Percentiles rank a stretch among this genome's conserved stretches.
These are phyloP conservation scores for Kurtzmaniella quercitrusa DNA, from an alignment of 1,139 yeast species.

Conservation along the genomic window DNA sequence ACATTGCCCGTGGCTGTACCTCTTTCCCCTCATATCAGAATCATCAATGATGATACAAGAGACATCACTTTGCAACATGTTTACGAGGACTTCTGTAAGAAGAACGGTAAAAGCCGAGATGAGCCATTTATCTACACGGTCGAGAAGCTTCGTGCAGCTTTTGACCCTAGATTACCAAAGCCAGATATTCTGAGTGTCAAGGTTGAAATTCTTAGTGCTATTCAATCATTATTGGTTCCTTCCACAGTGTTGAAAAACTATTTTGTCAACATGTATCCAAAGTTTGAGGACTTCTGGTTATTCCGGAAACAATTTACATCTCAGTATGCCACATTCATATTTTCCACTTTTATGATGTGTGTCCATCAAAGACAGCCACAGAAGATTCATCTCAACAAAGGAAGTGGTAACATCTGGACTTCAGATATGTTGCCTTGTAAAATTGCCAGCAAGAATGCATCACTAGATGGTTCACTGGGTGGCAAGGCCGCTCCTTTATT, in stretches of 20 bases:
- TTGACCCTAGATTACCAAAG: slow-evolving; percentile 87
- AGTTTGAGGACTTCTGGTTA: slow-evolving; percentile 94
- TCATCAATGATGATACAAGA: slow-evolving; percentile 78
- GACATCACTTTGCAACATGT: slow-evolving; percentile 80
- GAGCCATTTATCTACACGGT: slow-evolving; percentile 86
- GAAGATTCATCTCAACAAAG: slow-evolving; percentile 78
- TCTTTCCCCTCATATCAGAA: slow-evolving; percentile 88
- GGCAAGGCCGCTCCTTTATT: slow-evolving; percentile 77
- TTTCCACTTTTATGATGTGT: slow-evolving; percentile 92
- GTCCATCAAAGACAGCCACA: slow-evolving; percentile 92
- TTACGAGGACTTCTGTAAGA: slow-evolving; percentile 83
- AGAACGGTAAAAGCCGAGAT: slow-evolving; percentile 73
- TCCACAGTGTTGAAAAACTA: slow-evolving; percentile 74
- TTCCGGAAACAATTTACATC: slow-evolving; percentile 94
- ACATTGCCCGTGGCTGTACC: slow-evolving; percentile 93
- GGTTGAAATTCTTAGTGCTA: slow-evolving; percentile 86
- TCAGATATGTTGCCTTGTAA: slow-evolving; percentile 93
- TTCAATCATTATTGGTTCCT: slow-evolving; percentile 85
- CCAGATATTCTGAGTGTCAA: slow-evolving; percentile 87
- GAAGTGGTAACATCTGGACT: slow-evolving; percentile 89
- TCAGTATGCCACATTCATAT: slow-evolving; percentile 92
- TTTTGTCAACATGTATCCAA: slow-evolving; percentile 59
- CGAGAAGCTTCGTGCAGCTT: slow-evolving; percentile 86
- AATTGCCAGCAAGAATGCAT: slow-evolving; percentile 59
- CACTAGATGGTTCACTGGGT: slow-evolving; percentile 54